A percentile compares a stretch with the other conserved stretches of the same genome.
phyloP scores from a whole-genome alignment of 2,329 filamentous ascomycete genomes.

The Scytalidium sp. region DNA sequence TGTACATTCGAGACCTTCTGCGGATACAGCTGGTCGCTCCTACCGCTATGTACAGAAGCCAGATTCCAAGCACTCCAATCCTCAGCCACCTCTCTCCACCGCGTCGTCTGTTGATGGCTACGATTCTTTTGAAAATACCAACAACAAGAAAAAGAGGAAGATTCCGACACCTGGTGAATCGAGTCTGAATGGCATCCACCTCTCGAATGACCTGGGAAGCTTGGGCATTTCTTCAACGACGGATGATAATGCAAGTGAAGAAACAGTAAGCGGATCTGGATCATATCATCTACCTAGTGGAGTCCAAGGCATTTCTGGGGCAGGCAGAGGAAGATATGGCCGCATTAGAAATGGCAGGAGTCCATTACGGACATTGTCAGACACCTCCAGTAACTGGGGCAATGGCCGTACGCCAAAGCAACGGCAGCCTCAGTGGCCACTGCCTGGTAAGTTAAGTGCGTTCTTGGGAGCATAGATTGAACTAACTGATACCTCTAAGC shows the following conservation, averaged over 20 bases:
- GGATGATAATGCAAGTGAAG: slow-evolving; percentile 42
- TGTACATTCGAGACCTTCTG: slow-evolving; percentile 42
- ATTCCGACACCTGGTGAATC: slow-evolving; percentile 84
- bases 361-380: slow-evolving; percentile 57
- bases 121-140: slow-evolving; percentile 96
- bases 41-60: slow-evolving; percentile 41
- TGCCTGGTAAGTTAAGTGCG: slow-evolving; percentile 20
- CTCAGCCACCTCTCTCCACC: slow-evolving; percentile 63
- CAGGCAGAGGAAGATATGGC: slow-evolving; percentile 82
- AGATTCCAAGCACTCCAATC: slow-evolving; percentile 44
- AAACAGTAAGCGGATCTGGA: slow-evolving; percentile 34
- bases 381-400: slow-evolving; percentile 39
- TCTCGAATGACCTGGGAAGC: slow-evolving; percentile 62
- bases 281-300: slow-evolving; percentile 56
- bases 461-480: slow-evolving; percentile 7
- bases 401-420: slow-evolving; percentile 28
- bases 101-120: slow-evolving; percentile 80
- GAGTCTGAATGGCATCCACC: slow-evolving; percentile 34
- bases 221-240: slow-evolving; percentile 53
- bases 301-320: slow-evolving; percentile 73
- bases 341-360: slow-evolving; percentile 60
- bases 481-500: slow-evolving; percentile 30
- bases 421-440: slow-evolving; percentile 28
- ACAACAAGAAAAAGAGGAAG: slow-evolving; percentile 99
- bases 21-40: slow-evolving; percentile 42